phyloP scores from a whole-genome alignment of 139 green algal genomes.

The Chlorella sp. region DNA sequence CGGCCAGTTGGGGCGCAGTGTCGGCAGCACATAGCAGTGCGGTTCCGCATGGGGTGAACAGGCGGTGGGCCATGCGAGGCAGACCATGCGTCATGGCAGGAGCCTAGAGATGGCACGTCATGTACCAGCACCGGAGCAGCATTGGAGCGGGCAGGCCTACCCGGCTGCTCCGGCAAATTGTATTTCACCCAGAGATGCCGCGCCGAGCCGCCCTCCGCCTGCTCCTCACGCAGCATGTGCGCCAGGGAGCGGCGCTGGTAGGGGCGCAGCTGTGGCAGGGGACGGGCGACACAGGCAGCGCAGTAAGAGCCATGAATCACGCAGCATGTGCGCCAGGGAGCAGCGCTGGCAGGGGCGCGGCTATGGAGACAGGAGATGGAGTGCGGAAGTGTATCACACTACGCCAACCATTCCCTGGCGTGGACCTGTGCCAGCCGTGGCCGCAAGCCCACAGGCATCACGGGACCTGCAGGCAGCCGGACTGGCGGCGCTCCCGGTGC shows the following conservation, averaged over 20 bases:
- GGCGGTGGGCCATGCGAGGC: too few species aligned
- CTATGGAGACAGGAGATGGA: neutral
- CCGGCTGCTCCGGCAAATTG: neutral
- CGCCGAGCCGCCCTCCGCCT: conserved; percentile 17
- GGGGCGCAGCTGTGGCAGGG: neutral
- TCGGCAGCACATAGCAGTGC: neutral
- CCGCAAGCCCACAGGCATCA: neutral
- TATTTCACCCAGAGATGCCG: conserved; percentile 30
- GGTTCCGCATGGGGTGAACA: neutral
- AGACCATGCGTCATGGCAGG: neutral
- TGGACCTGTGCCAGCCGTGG: neutral
- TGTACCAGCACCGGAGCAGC: neutral
- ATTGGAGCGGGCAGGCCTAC: neutral
- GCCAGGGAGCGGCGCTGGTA: conserved; percentile 31
- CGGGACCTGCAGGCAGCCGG: too few species aligned
- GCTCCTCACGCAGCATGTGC: conserved; percentile 34
- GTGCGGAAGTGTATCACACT: neutral
- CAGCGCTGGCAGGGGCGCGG: conserved; percentile 20
- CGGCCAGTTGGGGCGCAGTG: neutral
- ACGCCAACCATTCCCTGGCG: too few species aligned
- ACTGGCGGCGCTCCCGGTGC: neutral
- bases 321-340: conserved; percentile 29
- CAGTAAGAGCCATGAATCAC: neutral
- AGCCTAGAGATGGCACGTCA: neutral
- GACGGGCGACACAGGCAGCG: neutral